Conservation (phyloP, 2,329 filamentous ascomycete genomes). For the Cercospora zeina region DNA sequence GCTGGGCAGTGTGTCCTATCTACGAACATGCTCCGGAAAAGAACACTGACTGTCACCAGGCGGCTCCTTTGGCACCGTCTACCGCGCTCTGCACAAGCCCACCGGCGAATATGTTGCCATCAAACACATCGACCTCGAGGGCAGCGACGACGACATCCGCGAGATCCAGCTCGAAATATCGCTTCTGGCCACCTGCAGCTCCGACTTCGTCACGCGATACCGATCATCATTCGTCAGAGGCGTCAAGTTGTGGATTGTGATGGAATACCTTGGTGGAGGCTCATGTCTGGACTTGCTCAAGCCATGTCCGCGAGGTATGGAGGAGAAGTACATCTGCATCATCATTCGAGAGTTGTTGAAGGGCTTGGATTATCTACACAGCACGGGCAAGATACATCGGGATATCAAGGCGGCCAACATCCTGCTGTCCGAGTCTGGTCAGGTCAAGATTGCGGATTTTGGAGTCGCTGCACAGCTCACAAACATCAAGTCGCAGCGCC, state of each 20-base stretch:
- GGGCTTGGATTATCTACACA: conserved; percentile 90
- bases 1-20: conserved; percentile 73
- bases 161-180: conserved; percentile 98
- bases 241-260: conserved; percentile 98
- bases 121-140: conserved; percentile 98
- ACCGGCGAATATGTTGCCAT: conserved; percentile 95
- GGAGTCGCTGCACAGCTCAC: conserved; percentile 94
- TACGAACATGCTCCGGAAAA: neutral
- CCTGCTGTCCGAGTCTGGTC: conserved; percentile 81
- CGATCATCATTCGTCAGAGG: conserved; percentile 94
- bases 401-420: conserved; percentile 99
- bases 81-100: conserved; percentile 88
- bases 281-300: conserved; percentile 93
- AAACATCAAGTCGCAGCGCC: conserved; percentile 95
- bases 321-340: conserved; percentile 87
- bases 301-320: conserved; percentile 71
- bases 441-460: conserved; percentile 93
- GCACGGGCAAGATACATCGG: conserved; percentile 90
- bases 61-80: conserved; percentile 94
- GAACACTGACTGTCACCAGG: conserved; percentile 52
- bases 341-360: conserved; percentile 87
- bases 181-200: conserved; percentile 90
- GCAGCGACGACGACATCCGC: conserved; percentile 95
- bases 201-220: conserved; percentile 92
- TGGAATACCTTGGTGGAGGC: conserved; percentile 95